A percentile compares a stretch with the other conserved stretches of the same genome.
phyloP scores from a whole-genome alignment of 164 flowering plant genomes.

The Litsea cubeba region DNA sequence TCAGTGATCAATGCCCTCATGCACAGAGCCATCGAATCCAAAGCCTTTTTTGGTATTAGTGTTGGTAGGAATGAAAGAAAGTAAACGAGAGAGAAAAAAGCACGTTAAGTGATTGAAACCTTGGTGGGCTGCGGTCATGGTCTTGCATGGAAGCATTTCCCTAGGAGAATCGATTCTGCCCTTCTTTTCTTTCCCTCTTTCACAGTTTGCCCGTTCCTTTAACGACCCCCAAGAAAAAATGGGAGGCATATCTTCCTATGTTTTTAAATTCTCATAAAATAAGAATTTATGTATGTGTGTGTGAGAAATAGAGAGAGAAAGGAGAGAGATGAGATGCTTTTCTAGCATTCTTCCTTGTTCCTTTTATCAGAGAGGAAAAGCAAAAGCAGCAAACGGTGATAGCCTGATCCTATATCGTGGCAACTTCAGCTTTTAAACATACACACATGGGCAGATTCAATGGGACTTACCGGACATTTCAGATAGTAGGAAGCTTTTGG shows the following conservation, averaged over 20 bases:
- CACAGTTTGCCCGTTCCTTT: conserved; percentile 43
- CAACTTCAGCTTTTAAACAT: too few species aligned
- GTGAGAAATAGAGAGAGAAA: neutral
- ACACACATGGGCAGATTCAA: too few species aligned
- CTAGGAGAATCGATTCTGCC: conserved; percentile 72
- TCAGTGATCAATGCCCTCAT: too few species aligned
- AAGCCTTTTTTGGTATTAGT: too few species aligned
- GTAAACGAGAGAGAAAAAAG: conserved; percentile 4
- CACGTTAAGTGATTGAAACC: conserved; percentile 3
- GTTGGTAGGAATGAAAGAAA: neutral
- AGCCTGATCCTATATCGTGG: too few species aligned
- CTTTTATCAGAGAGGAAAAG: conserved; percentile 9
- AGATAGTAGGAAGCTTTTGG: too few species aligned
- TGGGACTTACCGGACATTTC: too few species aligned
- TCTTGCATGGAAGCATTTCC: conserved; percentile 70
- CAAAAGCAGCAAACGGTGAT: conserved; percentile 8
- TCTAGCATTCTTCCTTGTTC: conserved; percentile 1
- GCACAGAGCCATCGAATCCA: too few species aligned
- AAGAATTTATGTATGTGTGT: neutral
- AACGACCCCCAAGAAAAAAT: conserved; percentile 49
- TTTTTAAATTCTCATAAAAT: conserved; percentile 8
- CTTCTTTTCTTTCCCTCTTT: conserved; percentile 40
- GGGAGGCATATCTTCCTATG: conserved; percentile 29
- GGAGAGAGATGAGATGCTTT: neutral
- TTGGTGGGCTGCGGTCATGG: conserved; percentile 26